A percentile compares a stretch with the other conserved stretches of the same genome.
Evolutionary conservation across 345 rosid genomes (phyloP).

Genomic region (Clarkia xantiana): DNA sequence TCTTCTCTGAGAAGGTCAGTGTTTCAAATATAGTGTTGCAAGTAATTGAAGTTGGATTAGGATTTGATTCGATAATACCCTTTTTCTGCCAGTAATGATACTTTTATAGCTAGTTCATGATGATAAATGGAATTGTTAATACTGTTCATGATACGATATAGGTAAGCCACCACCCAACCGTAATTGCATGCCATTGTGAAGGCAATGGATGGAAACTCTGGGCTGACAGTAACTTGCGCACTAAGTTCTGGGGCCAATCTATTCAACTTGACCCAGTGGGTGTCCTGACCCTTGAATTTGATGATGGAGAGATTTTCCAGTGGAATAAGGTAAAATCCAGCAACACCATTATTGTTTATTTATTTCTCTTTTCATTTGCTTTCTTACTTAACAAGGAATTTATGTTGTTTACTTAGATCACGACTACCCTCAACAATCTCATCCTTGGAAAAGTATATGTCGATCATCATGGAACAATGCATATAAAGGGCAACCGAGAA

Average conservation of each 20-base stretch:
- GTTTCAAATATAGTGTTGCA: not conserved
- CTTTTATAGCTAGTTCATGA: no score
- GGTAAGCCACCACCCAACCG: conserved; percentile 98
- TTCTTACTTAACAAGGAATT: conserved; percentile 1
- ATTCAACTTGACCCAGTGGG: conserved; percentile 96
- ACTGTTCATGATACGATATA: no score
- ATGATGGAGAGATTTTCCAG: conserved; percentile 87
- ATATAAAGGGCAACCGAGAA: conserved; percentile 61
- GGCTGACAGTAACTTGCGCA: conserved; percentile 83
- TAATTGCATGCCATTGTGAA: conserved; percentile 93
- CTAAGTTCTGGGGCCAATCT: conserved; percentile 97
- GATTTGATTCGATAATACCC: no score
- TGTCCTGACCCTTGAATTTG: conserved; percentile 70
- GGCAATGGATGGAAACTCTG: conserved; percentile 98
- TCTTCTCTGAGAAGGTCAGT: conserved; percentile 94
- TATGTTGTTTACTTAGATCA: conserved; percentile 40
- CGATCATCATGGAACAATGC: conserved; percentile 94
- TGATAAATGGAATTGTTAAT: no score
- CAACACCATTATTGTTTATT: no score
- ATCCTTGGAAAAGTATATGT: conserved; percentile 83
- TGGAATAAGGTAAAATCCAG: conserved; percentile 73
- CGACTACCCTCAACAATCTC: conserved; percentile 79
- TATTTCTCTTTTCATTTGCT: not conserved
- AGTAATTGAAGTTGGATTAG: not conserved
- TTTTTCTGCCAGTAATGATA: no score